These are phyloP conservation scores for Scutellaria galericulata DNA, from an alignment of 257 asterid genomes.

Conservation along the genomic window DNA sequence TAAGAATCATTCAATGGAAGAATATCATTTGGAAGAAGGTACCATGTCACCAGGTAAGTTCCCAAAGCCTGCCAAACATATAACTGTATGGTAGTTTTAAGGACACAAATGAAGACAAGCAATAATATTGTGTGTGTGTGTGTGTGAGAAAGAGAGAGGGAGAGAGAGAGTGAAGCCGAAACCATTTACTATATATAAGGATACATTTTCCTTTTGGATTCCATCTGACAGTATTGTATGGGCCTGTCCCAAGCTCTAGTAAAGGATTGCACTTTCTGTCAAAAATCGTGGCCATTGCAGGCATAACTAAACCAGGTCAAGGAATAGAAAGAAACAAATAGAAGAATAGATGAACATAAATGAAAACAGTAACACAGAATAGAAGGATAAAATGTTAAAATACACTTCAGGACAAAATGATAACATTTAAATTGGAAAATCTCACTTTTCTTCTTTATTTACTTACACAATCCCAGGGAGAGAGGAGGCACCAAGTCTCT, in stretches of 20 bases:
- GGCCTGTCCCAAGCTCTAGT: constrained; percentile 95
- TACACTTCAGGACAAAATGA: background rate
- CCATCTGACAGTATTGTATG: constrained; percentile 96
- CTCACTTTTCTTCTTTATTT: constrained; percentile 7
- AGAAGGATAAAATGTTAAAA: background rate
- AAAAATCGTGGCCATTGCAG: constrained; percentile 92
- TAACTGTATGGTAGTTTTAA: constrained; percentile 67
- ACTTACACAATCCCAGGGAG: background rate
- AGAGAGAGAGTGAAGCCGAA: constrained; percentile 16
- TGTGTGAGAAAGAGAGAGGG: background rate
- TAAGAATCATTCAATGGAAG: constrained; percentile 20
- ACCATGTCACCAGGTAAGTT: constrained; percentile 99
- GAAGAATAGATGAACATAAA: constrained; percentile 13
- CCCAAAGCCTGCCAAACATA: constrained; percentile 97
- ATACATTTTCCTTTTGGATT: constrained; percentile 97
- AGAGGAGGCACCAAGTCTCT: background rate
- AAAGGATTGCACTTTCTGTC: constrained; percentile 92
- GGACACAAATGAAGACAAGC: constrained; percentile 46
- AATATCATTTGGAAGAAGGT: constrained; percentile 38
- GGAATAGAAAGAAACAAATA: constrained; percentile 43
- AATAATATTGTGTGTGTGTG: background rate
- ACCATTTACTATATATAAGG: constrained; percentile 49
- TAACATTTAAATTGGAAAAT: background rate
- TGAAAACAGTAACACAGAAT: background rate
- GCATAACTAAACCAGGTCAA: constrained; percentile 88